Percentiles rank a stretch among this genome's conserved stretches.
phyloP scores from a whole-genome alignment of 2,329 filamentous ascomycete genomes.

The Tolypocladium endophyticum region DNA sequence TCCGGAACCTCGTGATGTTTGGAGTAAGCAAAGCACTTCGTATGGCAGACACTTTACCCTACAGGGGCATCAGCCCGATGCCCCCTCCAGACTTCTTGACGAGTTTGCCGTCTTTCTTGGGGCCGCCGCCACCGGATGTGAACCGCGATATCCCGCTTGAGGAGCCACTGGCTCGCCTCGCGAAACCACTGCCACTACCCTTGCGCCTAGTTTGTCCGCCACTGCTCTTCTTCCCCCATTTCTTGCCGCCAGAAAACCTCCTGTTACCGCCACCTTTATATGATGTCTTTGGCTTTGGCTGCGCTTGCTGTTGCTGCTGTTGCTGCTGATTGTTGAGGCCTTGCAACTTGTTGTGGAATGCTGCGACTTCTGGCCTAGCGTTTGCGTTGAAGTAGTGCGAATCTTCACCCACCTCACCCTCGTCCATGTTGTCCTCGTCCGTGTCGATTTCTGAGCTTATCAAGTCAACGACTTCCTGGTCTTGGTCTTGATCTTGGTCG shows the following conservation, averaged over 20 bases:
- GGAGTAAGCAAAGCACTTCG: neutral
- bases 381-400: slow-evolving; percentile 36
- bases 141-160: slow-evolving; percentile 10
- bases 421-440: slow-evolving; percentile 26
- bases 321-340: slow-evolving; percentile 13
- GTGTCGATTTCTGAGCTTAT: slow-evolving; percentile 34
- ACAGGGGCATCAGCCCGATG: slow-evolving; percentile 29
- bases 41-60: slow-evolving; percentile 3
- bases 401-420: slow-evolving; percentile 22
- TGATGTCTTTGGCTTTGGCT: slow-evolving; percentile 13
- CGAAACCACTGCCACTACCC: slow-evolving; percentile 11
- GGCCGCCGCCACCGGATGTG: slow-evolving; percentile 5
- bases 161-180: slow-evolving; percentile 20
- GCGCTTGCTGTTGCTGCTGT: slow-evolving; percentile 8
- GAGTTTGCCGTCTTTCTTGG: slow-evolving; percentile 17
- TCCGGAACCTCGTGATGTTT: neutral
- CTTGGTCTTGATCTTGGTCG: slow-evolving; percentile 14
- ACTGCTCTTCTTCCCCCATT: slow-evolving; percentile 16
- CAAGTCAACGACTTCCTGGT: slow-evolving; percentile 41
- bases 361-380: slow-evolving; percentile 19
- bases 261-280: slow-evolving; percentile 15
- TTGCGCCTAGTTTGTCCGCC: slow-evolving; percentile 20
- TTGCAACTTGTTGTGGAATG: slow-evolving; percentile 21
- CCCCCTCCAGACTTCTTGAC: slow-evolving; percentile 21
- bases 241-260: slow-evolving; percentile 18